A percentile compares a stretch with the other conserved stretches of the same genome.
Evolutionary conservation across 495 filamentous ascomycete species (phyloP).

Genomic region (Evernia prunastri): DNA sequence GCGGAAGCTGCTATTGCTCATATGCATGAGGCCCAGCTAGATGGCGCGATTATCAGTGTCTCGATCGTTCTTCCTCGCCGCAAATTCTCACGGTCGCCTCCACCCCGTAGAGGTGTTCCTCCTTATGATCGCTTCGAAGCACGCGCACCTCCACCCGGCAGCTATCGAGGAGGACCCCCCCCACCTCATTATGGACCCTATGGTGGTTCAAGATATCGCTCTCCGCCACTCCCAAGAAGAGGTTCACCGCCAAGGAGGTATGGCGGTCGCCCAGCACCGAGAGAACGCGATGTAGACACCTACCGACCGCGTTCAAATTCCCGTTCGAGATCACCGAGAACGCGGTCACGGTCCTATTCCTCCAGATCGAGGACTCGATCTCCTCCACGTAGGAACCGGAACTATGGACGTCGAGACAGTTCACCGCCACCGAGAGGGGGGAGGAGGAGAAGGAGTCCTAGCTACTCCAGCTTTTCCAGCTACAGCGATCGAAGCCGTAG

Average conservation of each 20-base stretch:
- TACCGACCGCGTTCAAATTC: conserved; percentile 46
- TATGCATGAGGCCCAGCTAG: conserved; percentile 97
- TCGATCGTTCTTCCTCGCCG: conserved; percentile 89
- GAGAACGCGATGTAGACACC: conserved; percentile 41
- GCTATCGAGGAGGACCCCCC: conserved; percentile 26
- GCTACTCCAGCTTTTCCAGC: conserved; percentile 50
- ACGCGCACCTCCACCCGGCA: conserved; percentile 30
- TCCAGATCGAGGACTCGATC: conserved; percentile 26
- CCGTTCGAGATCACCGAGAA: conserved; percentile 40
- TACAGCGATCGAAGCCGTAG: conserved; percentile 42
- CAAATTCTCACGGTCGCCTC: conserved; percentile 47
- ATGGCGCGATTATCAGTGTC: conserved; percentile 81
- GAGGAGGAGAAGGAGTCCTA: conserved; percentile 46
- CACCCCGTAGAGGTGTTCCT: conserved; percentile 30
- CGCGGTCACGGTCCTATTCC: conserved; percentile 26
- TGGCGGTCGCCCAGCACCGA: conserved; percentile 29
- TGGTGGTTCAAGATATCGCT: conserved; percentile 23
- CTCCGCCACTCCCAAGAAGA: conserved; percentile 31
- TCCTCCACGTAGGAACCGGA: conserved; percentile 29
- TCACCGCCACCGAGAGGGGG: conserved; percentile 32
- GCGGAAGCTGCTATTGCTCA: conserved; percentile 87
- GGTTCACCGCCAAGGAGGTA: conserved; percentile 36
- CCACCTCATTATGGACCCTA: conserved; percentile 20
- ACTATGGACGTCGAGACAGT: conserved; percentile 32
- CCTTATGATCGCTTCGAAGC: conserved; percentile 32